phyloP scores from a whole-genome alignment of 768 basidiomycete species.

The Mrakia hoshinonis region DNA sequence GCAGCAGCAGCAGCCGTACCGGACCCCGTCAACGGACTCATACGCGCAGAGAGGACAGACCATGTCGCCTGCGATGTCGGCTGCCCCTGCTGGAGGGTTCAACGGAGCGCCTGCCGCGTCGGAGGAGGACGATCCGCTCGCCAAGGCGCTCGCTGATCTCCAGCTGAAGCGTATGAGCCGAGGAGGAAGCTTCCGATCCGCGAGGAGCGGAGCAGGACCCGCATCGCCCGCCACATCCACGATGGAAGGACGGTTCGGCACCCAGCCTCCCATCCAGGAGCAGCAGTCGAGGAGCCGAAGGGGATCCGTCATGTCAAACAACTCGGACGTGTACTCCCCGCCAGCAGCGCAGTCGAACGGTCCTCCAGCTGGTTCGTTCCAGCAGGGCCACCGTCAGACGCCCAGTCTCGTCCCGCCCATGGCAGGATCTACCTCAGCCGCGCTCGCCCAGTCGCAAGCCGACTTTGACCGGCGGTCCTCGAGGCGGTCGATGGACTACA shows the following conservation, averaged over 20 bases:
- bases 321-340: not conserved
- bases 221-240: constrained; percentile 30
- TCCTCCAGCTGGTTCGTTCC: not conserved
- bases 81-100: not conserved
- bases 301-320: not conserved
- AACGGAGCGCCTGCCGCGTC: constrained; percentile 24
- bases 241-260: constrained; percentile 3
- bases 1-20: constrained; percentile 6
- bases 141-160: constrained; percentile 42
- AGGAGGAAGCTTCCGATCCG: constrained; percentile 17
- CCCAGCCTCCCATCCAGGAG: constrained; percentile 6
- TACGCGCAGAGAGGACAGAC: not conserved
- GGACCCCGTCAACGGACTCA: constrained; percentile 2
- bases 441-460: constrained; percentile 40
- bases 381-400: constrained; percentile 16
- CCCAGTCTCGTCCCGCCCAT: constrained; percentile 37
- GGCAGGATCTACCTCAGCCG: constrained; percentile 40
- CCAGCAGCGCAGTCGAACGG: not conserved
- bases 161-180: constrained; percentile 26
- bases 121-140: constrained; percentile 44
- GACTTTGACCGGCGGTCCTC: constrained; percentile 41
- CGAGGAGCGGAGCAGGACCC: constrained; percentile 12
- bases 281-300: constrained; percentile 1
- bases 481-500: constrained; percentile 52
- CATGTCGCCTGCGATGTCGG: not conserved